Evolutionary conservation across 768 basidiomycete species (phyloP).

Genomic region (Mycena haematopus): DNA sequence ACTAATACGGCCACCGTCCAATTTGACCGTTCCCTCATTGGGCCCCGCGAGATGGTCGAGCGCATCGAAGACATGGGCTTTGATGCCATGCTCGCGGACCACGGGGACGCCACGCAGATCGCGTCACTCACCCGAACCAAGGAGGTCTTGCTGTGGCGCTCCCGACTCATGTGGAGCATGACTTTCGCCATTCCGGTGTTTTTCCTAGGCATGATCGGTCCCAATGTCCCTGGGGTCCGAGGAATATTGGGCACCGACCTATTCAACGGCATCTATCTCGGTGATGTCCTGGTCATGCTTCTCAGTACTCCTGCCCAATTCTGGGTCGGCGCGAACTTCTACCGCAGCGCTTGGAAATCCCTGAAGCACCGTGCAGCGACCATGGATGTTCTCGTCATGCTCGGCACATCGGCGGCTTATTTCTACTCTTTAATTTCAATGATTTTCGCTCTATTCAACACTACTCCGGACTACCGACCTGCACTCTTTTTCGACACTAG

Average conservation of each 20-base stretch:
- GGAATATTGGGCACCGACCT: constrained; percentile 57
- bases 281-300: constrained; percentile 75
- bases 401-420: constrained; percentile 95
- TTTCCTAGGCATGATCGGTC: constrained; percentile 86
- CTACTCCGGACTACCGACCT: constrained; percentile 74
- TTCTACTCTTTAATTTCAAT: constrained; percentile 83
- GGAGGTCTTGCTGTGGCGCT: constrained; percentile 91
- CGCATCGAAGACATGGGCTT: constrained; percentile 89
- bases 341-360: constrained; percentile 88
- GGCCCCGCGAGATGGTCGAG: constrained; percentile 88
- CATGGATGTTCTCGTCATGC: constrained; percentile 97
- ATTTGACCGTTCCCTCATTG: constrained; percentile 76
- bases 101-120: constrained; percentile 83
- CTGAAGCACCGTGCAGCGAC: constrained; percentile 89
- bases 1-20: constrained; percentile 77
- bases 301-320: constrained; percentile 94
- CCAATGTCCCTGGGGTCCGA: constrained; percentile 66
- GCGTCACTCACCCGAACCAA: constrained; percentile 86
- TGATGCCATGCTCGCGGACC: constrained; percentile 84
- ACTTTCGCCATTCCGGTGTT: constrained; percentile 93
- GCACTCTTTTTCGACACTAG: constrained; percentile 98
- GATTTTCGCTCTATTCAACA: constrained; percentile 66
- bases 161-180: constrained; percentile 75
- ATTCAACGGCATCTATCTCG: constrained; percentile 75
- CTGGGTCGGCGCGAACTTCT: constrained; percentile 89